Evolutionary conservation across 805 yeast species (phyloP), one percentile per base, ranked within the genome.

Genomic region (Candida peoriensis): DNA sequence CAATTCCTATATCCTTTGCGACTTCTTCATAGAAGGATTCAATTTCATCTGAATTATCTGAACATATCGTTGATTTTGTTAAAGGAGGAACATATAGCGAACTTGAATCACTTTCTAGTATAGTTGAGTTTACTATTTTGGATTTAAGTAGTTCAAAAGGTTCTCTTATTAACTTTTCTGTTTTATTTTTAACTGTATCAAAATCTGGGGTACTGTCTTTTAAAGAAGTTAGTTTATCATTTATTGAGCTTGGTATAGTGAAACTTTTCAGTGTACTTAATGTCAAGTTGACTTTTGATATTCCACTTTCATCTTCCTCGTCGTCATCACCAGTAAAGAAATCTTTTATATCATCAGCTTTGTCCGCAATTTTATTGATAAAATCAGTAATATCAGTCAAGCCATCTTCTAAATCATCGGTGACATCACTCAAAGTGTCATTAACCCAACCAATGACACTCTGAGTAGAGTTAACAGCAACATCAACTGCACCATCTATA

Each of bases 381-480:
- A 78, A 61, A 1, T 58, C 54, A 1, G 85, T 68, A 3, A 90
- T 50, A 20, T 76, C 82, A 8, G 67, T 67, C 21, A 89, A 58
- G 0, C 89, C 93, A 24, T 65, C 70, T 36, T 85, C 78, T 19
- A 89, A 61, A 6, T 76, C 88, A 28, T 63, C 61, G 0, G 84
- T 74, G n/a, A 78, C 54, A 1, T 57, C 57, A 0, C 57, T 57
- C 2, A 86, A 55, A 0, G 93, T 77, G 1, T 60, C 60, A 48
- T 89, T 87, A 2, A 87, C 83, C 15, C 68, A 59, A 4, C 55
- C 54, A 7, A 88, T 66, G 1, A 86, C 63, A 1, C 70, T 52
- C 46, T 81, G 84, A 0, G 95, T 78, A 1, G 86, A 74, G 50
- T 84, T 81, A 2, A 84, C 55, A 0, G 94, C 94, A 20, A 78